A percentile compares a stretch with the other conserved stretches of the same genome.
phyloP scores from a whole-genome alignment of 1,139 yeast genomes.

The Taphrina betulina region DNA sequence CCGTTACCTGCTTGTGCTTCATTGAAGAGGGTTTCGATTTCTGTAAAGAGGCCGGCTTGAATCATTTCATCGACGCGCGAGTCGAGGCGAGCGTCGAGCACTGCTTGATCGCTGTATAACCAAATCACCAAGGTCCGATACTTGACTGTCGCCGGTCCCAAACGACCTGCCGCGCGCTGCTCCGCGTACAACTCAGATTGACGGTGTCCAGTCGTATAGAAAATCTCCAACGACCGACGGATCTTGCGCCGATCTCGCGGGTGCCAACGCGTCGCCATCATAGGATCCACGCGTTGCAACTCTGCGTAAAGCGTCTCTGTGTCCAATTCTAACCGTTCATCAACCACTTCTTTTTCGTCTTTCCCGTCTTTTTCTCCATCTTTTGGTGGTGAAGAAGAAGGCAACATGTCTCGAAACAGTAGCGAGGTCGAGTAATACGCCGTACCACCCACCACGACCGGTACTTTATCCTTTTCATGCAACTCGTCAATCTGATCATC shows the following conservation, averaged over 20 bases:
- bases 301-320: slow-evolving; percentile 57
- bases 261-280: slow-evolving; percentile 76
- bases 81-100: slow-evolving; percentile 66
- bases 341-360: slow-evolving; percentile 8
- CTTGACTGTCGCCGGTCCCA: slow-evolving; percentile 40
- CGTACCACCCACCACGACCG: slow-evolving; percentile 93
- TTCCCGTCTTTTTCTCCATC: slow-evolving; percentile 34
- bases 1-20: slow-evolving; percentile 22
- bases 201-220: slow-evolving; percentile 60
- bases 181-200: slow-evolving; percentile 70
- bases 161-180: slow-evolving; percentile 48
- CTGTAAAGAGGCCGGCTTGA: slow-evolving; percentile 62
- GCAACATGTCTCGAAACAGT: slow-evolving; percentile 60
- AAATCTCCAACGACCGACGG: slow-evolving; percentile 77
- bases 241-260: slow-evolving; percentile 84
- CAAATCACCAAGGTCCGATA: slow-evolving; percentile 75
- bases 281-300: slow-evolving; percentile 62
- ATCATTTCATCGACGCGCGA: slow-evolving; percentile 81
- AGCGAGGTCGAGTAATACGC: slow-evolving; percentile 84
- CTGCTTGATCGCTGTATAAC: slow-evolving; percentile 71
- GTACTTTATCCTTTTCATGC: slow-evolving; percentile 67
- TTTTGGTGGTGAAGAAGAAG: slow-evolving; percentile 45
- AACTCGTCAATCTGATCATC: slow-evolving; percentile 63
- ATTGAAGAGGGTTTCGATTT: slow-evolving; percentile 49
- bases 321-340: slow-evolving; percentile 9